Base-by-base conservation (phyloP, 495 filamentous ascomycete genomes). In the Hypoxylon intermedium region DNA sequence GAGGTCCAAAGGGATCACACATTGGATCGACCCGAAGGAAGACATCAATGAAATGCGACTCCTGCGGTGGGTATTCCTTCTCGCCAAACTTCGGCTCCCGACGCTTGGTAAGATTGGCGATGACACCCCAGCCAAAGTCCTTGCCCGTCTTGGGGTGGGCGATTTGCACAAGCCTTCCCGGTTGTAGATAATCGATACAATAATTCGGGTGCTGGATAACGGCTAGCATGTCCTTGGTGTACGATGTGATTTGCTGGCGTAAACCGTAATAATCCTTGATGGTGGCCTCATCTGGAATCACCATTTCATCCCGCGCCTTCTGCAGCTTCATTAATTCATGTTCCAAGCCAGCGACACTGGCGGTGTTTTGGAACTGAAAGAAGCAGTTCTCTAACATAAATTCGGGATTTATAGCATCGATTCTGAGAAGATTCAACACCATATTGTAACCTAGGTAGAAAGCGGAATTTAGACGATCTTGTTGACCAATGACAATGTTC, bases 381-480 rank as follows among this genome's bases (percentile, higher is more conserved):
- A 98, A 98, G 67, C 95, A 98, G 60, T 87, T 83, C 76, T 97
- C 91, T 12, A 98, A 80, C 94, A 98, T 98, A 72, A 87, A 97
- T 63, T 98, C 92, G 7, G 94, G 95, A 6, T 91, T 96, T 45
- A 98, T 94, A 9, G 91, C 93, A 71, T 98, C 94, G 30, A 98
- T 92, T 75, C 94, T 83, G 79, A 97, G 89, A 46, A 98, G 77
- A 63, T 98, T 98, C 55, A 98, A 78, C 68, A 98, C 88, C 94
- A 98, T 98, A 74, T 98, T 98, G 79, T 98, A 98, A n/a, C 94
- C 92, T 9, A 98, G 82, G 70, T 98, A 89, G 77, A 98, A 98
- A 11, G 94, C 94, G 2, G 94, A 98, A 74, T 98, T 98, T 34
- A 98, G 84, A 37, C 91, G 88, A 71, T 98, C 94, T 70, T 98